phyloP scores from a whole-genome alignment of 2,329 filamentous ascomycete species.

The Diaporthe australafricana region DNA sequence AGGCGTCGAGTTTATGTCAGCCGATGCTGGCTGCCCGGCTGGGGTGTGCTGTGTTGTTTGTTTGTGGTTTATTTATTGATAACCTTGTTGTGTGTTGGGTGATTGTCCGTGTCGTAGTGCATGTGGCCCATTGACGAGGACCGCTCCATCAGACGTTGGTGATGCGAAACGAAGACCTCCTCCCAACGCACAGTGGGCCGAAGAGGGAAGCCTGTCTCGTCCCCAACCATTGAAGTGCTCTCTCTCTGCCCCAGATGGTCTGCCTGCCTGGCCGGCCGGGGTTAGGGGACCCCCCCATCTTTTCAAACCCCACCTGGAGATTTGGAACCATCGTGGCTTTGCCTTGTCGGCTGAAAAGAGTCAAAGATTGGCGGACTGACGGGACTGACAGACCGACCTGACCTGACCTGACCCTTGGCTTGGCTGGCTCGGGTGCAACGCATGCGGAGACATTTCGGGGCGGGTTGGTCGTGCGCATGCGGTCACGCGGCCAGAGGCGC shows the following conservation, averaged over 20 bases:
- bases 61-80: neutral
- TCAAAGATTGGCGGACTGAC: neutral
- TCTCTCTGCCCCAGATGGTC: conserved; percentile 13
- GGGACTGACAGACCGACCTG: neutral
- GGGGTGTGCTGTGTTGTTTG: neutral
- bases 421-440: neutral
- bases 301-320: conserved; percentile 17
- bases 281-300: neutral
- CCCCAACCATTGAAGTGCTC: too few relatives aligned
- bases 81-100: conserved; percentile 2
- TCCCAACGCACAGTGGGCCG: conserved; percentile 1
- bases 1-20: conserved; percentile 24
- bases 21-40: conserved; percentile 10
- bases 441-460: neutral
- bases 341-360: conserved; percentile 4
- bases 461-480: conserved; percentile 5
- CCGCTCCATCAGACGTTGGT: neutral
- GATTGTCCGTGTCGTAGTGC: conserved; percentile 7
- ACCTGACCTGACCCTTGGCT: conserved; percentile 13
- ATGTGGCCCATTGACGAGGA: conserved; percentile 6
- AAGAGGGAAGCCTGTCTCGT: neutral
- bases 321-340: conserved; percentile 23
- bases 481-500: conserved; percentile 16
- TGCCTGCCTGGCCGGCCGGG: neutral
- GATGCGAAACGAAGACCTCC: conserved; percentile 8